Base-by-base conservation (phyloP, 176 grass and related monocot genomes). In the Avena atlantica region DNA sequence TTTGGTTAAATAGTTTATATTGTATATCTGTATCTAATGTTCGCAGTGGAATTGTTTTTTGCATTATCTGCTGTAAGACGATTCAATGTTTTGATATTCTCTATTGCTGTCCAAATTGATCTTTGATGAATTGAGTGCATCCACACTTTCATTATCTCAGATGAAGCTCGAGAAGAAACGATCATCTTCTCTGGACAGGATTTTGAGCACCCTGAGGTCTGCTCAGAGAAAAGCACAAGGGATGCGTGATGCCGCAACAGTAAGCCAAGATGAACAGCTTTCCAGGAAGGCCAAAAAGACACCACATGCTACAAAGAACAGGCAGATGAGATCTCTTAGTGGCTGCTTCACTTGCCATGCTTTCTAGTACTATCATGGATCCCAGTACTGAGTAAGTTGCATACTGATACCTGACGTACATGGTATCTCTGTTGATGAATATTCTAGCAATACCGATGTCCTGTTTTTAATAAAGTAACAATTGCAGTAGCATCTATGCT, bases 261-360 rank as follows among this genome's bases (percentile, higher is more conserved):
- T 21, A 59, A 95, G 72, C 58, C 83, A 92, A 92, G 85, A 79
- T 29, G 88, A 88, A 72, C 86, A 90, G 14, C 14, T 81, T 40
- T 83, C 71, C 7, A 89, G 83, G 73, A 90, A 83, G 52, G 34
- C 73, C 48, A 95, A 95, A 63, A 92, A 62, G 85, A 87, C 62
- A 57, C 50, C 77, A 21, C 89, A 84, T 16, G 55, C 82, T 68
- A 77, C 44, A 42, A 98, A 90, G 73, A 95, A 88, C 70, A 72
- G 89, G 5, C 95, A 98, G 55, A 98, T 92, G 9, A 79, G 80
- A 93, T 98, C 95, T 21, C 68, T 98, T 12, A 95, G 95, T 74
- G 95, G 95, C 48, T 98, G 95, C 83, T 98, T 98, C 83, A 93
- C 93, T 36, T 98, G 95, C 77, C 93, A 95, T 91, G 87, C 95